A percentile compares a stretch with the other conserved stretches of the same genome.
Conservation (phyloP, 768 basidiomycete genomes). For the Collybiopsis luxurians region DNA sequence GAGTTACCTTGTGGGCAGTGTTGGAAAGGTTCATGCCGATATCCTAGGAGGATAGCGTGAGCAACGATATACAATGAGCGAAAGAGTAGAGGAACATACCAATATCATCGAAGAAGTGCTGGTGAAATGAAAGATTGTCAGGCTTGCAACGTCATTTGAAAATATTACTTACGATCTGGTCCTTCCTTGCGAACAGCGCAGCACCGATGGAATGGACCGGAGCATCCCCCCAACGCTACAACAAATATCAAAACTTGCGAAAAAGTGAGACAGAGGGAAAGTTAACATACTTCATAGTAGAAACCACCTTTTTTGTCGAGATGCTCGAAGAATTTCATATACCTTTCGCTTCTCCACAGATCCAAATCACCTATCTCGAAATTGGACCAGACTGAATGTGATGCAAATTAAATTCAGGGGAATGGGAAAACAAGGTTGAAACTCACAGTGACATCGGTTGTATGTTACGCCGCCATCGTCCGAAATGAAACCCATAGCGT, state of each 20-base stretch:
- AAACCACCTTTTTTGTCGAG: constrained; percentile 82
- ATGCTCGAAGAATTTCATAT: constrained; percentile 79
- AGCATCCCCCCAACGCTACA: constrained; percentile 90
- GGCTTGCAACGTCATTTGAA: neutral
- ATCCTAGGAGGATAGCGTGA: constrained; percentile 32
- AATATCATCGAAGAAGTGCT: constrained; percentile 93
- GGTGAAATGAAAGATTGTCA: constrained; percentile 2
- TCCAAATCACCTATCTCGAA: constrained; percentile 88
- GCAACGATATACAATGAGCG: neutral
- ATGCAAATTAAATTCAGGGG: neutral
- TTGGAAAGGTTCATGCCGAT: constrained; percentile 92
- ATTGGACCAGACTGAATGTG: constrained; percentile 82
- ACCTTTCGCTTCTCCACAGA: constrained; percentile 82
- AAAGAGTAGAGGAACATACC: constrained; percentile 29
- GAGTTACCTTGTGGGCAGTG: constrained; percentile 82
- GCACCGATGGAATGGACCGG: constrained; percentile 40
- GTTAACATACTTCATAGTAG: constrained; percentile 69
- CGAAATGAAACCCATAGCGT: constrained; percentile 79
- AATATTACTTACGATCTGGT: constrained; percentile 56
- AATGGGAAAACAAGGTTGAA: no score
- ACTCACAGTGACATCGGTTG: constrained; percentile 73
- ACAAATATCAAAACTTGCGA: neutral
- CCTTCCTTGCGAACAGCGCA: constrained; percentile 82
- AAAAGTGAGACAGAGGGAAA: constrained; percentile 1
- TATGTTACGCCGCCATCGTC: constrained; percentile 73